phyloP scores from a whole-genome alignment of 352 stramenopile species.

The Phytophthora crassamura region DNA sequence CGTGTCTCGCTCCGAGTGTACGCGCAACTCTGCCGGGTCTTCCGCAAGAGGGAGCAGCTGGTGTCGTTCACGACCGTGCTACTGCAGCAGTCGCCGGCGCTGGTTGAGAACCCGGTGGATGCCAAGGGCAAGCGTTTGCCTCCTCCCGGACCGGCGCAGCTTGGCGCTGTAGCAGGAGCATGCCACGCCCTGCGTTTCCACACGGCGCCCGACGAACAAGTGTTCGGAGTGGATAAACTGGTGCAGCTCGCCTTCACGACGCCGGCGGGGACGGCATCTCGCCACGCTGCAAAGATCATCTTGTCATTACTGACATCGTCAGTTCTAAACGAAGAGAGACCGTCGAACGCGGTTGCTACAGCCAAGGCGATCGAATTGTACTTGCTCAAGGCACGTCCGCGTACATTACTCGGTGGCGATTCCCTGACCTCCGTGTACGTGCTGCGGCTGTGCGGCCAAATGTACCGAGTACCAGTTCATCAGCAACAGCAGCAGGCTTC shows the following conservation, averaged over 20 bases:
- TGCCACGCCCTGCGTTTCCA: slow-evolving; percentile 73
- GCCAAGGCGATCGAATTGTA: slow-evolving; percentile 62
- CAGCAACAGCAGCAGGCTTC: slow-evolving; percentile 17
- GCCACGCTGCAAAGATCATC: slow-evolving; percentile 68
- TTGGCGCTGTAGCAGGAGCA: slow-evolving; percentile 55
- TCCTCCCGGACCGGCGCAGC: slow-evolving; percentile 44
- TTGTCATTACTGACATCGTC: slow-evolving; percentile 53
- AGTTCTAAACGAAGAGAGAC: slow-evolving; percentile 29
- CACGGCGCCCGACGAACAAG: slow-evolving; percentile 36
- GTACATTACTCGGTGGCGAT: slow-evolving; percentile 54
- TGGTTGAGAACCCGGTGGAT: slow-evolving; percentile 32
- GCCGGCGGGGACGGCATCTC: slow-evolving; percentile 49
- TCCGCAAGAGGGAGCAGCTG: slow-evolving; percentile 56
- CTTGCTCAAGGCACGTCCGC: slow-evolving; percentile 52
- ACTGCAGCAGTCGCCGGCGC: slow-evolving; percentile 63
- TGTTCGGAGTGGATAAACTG: slow-evolving; percentile 50
- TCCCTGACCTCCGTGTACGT: slow-evolving; percentile 73
- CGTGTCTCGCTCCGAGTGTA: slow-evolving; percentile 66
- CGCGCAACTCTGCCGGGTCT: slow-evolving; percentile 58
- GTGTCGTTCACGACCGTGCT: slow-evolving; percentile 44
- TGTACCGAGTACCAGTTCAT: slow-evolving; percentile 54
- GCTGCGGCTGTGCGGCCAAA: slow-evolving; percentile 60
- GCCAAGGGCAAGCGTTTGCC: slow-evolving; percentile 57
- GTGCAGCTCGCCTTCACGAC: slow-evolving; percentile 60
- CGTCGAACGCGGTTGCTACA: slow-evolving; percentile 17